Conservation (phyloP, 1,284 basidiomycete genomes). For the Papiliotrema flavescens region DNA sequence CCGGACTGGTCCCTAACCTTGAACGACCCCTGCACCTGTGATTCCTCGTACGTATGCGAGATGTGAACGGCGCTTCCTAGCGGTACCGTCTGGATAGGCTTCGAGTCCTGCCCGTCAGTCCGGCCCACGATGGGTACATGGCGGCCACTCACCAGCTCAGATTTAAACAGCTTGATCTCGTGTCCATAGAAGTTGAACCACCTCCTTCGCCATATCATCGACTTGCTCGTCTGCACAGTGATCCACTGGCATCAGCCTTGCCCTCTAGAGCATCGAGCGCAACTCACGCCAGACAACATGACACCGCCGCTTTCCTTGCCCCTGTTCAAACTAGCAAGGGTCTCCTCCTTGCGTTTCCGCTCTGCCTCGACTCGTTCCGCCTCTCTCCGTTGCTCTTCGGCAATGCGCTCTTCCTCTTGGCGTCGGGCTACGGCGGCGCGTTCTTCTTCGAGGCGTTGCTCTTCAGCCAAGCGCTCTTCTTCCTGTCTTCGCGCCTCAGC, state of each 20-base stretch:
- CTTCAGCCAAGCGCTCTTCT: slow-evolving; percentile 3
- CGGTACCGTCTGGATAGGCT: slow-evolving; percentile 26
- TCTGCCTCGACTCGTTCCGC: slow-evolving; percentile 6
- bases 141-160: slow-evolving; percentile 22
- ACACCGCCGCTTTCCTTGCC: slow-evolving; percentile 29
- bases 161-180: slow-evolving; percentile 38
- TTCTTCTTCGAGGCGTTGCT: slow-evolving; percentile 3
- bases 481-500: slow-evolving; percentile 8
- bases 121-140: neutral
- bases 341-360: slow-evolving; percentile 8
- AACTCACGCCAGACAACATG: slow-evolving; percentile 44
- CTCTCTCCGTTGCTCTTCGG: slow-evolving; percentile 9
- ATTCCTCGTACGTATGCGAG: slow-evolving; percentile 39
- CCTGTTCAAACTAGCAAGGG: slow-evolving; percentile 12
- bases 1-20: slow-evolving; percentile 27
- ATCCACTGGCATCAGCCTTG: slow-evolving; percentile 24
- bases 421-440: neutral
- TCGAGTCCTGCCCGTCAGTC: slow-evolving; percentile 18
- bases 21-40: slow-evolving; percentile 42
- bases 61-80: slow-evolving; percentile 12
- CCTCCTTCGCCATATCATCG: slow-evolving; percentile 39
- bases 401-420: slow-evolving; percentile 7
- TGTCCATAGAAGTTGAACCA: slow-evolving; percentile 33
- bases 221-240: slow-evolving; percentile 38
- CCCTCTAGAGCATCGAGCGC: neutral